Conservation (phyloP, 306 rosid genomes). For the Cucurbita maxima region DNA sequence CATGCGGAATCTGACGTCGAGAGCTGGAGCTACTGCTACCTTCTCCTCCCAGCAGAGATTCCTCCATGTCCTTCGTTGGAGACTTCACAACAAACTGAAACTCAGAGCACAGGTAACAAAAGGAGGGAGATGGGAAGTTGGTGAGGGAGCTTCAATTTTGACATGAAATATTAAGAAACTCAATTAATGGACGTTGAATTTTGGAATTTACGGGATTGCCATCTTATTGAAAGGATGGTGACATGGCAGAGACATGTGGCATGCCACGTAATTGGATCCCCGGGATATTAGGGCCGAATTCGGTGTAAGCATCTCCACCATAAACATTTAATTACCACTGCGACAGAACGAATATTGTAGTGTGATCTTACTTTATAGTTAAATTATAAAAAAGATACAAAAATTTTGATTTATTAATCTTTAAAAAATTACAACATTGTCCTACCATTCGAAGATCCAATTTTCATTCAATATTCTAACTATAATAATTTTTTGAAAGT, state of each 20-base stretch:
- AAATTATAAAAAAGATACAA: no score
- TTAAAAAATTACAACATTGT: no score
- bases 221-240: neutral
- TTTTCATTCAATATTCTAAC: no score
- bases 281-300: no score
- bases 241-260: neutral
- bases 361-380: no score
- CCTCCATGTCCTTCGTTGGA: constrained; percentile 26
- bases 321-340: no score
- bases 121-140: neutral
- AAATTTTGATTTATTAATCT: no score
- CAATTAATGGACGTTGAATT: neutral
- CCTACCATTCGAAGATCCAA: no score
- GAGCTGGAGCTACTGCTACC: constrained; percentile 21
- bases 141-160: neutral
- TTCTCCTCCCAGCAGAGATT: constrained; percentile 45
- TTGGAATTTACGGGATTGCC: neutral
- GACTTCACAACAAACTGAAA: neutral
- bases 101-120: neutral
- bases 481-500: no score
- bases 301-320: no score
- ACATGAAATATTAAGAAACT: neutral
- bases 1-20: neutral
- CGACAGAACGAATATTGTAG: no score
- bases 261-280: neutral